Base-by-base conservation (phyloP, 768 basidiomycete species). In the Xerocomus spinulosus region DNA sequence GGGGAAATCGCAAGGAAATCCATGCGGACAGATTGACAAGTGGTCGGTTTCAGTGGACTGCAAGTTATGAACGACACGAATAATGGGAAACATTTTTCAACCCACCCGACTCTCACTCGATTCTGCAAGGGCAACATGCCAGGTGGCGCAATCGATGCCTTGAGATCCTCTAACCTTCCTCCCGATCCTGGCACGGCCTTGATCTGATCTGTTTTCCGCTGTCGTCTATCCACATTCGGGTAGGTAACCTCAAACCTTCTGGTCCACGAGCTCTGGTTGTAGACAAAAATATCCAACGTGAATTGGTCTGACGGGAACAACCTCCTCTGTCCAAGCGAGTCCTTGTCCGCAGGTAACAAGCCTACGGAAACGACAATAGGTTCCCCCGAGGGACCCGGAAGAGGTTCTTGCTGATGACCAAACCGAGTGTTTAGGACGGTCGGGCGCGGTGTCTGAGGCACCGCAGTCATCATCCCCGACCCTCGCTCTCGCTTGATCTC, bases 21-120 rank as follows among this genome's bases (percentile, higher is more conserved):
- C 84, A 93, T 90, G 33, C 87, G 73, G 21, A 92, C 87, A 17
- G 87, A 88, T 63, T 92, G 90, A 60, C 89, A 90, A 1, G 87
- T 83, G 10, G 81, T 80, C 4, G 90, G 85, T n/a, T 79, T 73
- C 17, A 92, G 73, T 12, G 90, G 90, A 10, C 88, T 92, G 53
- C 9, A 45, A 23, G 50, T 10, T 15, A 7, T 55, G 30, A 53
- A 38, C 32, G 43, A 46, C 13, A 15, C 12, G 17, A 28, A 41
- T 14, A 8, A 43, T 38, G 14, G n/a, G 23, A 29, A 40, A 32
- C 43, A 40, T 14, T 46, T 5, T 32, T 29, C 18, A 32, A 75
- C 86, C 58, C 58, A 89, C 87, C 90, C 90, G 33, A 92, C 78
- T 14, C 87, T 75, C 35, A 92, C 79, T 28, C 86, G 76, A 57